A percentile compares a stretch with the other conserved stretches of the same genome.
These are phyloP conservation scores for Plasmodium fragile DNA, from an alignment of 169 alveolate genomes.

Conservation along the genomic window DNA sequence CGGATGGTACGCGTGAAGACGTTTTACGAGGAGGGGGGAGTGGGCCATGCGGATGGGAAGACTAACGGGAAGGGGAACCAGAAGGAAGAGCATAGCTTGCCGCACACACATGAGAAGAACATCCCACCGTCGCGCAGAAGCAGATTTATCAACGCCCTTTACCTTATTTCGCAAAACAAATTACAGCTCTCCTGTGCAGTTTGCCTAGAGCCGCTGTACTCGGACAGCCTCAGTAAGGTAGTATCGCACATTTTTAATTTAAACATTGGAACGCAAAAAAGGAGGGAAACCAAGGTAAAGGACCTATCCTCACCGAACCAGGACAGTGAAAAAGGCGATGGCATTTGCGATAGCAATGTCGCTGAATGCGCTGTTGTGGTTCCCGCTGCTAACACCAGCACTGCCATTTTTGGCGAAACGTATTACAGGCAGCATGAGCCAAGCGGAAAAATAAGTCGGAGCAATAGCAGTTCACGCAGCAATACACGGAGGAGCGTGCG, in stretches of 20 bases:
- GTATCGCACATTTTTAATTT: conserved; percentile 39
- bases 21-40: background rate
- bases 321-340: background rate
- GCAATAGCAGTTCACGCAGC: background rate
- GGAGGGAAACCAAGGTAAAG: background rate
- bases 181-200: conserved; percentile 64
- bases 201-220: conserved; percentile 57
- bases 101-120: background rate
- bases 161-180: conserved; percentile 55
- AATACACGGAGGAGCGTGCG: background rate
- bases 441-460: background rate
- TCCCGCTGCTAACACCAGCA: background rate
- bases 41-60: background rate
- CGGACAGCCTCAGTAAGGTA: conserved; percentile 36
- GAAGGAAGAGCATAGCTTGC: background rate
- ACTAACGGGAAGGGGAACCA: background rate
- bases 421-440: background rate
- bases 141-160: conserved; percentile 38
- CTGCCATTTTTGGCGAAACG: background rate
- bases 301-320: background rate
- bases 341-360: background rate
- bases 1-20: conserved; percentile 4
- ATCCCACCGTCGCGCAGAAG: background rate
- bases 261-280: conserved; percentile 22
- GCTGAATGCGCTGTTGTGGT: background rate